Base-by-base conservation (phyloP, 768 basidiomycete species). In the Pluteus cervinus region DNA sequence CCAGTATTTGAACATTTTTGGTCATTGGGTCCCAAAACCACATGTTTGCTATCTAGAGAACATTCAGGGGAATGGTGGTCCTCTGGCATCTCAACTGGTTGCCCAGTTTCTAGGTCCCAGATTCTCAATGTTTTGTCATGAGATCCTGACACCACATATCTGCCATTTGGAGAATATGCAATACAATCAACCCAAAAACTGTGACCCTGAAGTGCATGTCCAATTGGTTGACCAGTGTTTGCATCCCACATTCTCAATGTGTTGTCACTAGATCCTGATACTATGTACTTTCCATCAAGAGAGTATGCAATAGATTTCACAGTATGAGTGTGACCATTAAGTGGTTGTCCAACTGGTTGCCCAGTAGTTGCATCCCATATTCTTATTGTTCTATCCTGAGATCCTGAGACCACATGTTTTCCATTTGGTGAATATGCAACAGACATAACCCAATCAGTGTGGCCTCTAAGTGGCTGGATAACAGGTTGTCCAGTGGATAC, bases 181-280 rank as follows among this genome's bases (percentile, higher is more conserved):
- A n/a, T n/a, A n/a, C n/a, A n/a, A n/a, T n/a, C n/a, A n/a, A n/a
- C n/a, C n/a, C n/a, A n/a, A n/a, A n/a, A n/a, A n/a, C n/a, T n/a
- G 16, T 15, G 10, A 32, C 15, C 31, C 10, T 20, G 21, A 3
- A 5, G 10, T 32, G 7, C 7, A 12, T 20, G 21, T 32, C 31
- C 31, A 4, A 12, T 15, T 10, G 10, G 7, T 10, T 15, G 16
- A 36, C 7, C 21, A 36, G 23, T 36, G 24, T 36, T 26, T 25
- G 35, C 10, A 15, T 36, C 35, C 35, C 35, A 36, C 9, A 36
- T 24, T 4, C 35, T 16, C 9, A 36, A 16, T 15, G 35, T 36
- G n/a, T 17, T n/a, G 12, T 24, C 35, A 7, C 11, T 7, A 14
- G 35, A 24, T 14, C 35, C 3, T 24, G 35, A 36, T 11, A n/a